A percentile compares a stretch with the other conserved stretches of the same genome.
Conservation (phyloP, 192 early-diverging fungal species). For the Entomortierella parvispora region DNA sequence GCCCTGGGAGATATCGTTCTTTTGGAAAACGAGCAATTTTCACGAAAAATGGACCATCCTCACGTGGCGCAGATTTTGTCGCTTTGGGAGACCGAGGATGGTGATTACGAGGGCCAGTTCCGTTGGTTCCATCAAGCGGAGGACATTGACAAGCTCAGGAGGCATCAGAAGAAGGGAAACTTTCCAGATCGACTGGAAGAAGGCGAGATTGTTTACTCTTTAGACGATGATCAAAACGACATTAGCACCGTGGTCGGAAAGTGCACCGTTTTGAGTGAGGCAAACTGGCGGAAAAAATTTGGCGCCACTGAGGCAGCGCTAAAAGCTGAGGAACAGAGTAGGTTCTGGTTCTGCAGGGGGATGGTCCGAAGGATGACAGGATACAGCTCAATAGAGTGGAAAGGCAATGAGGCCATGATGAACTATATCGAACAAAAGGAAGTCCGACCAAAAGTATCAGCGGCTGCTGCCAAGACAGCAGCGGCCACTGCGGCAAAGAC, state of each 20-base stretch:
- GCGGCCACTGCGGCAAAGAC: background rate
- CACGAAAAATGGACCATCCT: constrained; percentile 43
- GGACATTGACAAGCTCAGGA: constrained; percentile 35
- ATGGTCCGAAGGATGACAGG: constrained; percentile 22
- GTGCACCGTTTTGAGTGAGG: constrained; percentile 58
- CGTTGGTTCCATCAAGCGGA: constrained; percentile 66
- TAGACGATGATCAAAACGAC: constrained; percentile 46
- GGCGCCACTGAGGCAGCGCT: background rate
- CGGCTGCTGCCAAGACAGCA: background rate
- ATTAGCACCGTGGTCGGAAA: constrained; percentile 33
- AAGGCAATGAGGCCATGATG: constrained; percentile 29
- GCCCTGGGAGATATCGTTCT: constrained; percentile 51
- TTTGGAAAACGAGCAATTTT: constrained; percentile 35
- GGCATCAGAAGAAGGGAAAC: constrained; percentile 30
- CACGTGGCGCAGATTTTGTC: constrained; percentile 62
- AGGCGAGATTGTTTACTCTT: constrained; percentile 35
- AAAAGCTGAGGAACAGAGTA: background rate
- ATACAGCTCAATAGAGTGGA: constrained; percentile 35
- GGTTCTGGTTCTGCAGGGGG: constrained; percentile 27
- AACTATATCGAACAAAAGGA: constrained; percentile 33
- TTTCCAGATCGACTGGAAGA: constrained; percentile 47
- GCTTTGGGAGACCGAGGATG: constrained; percentile 66
- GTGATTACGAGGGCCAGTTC: constrained; percentile 55
- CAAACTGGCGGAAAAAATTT: constrained; percentile 55
- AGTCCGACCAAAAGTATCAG: constrained; percentile 1